A percentile compares a stretch with the other conserved stretches of the same genome.
Conservation (phyloP, 2,329 filamentous ascomycete genomes). For the Colletotrichum lindemuthianum region DNA sequence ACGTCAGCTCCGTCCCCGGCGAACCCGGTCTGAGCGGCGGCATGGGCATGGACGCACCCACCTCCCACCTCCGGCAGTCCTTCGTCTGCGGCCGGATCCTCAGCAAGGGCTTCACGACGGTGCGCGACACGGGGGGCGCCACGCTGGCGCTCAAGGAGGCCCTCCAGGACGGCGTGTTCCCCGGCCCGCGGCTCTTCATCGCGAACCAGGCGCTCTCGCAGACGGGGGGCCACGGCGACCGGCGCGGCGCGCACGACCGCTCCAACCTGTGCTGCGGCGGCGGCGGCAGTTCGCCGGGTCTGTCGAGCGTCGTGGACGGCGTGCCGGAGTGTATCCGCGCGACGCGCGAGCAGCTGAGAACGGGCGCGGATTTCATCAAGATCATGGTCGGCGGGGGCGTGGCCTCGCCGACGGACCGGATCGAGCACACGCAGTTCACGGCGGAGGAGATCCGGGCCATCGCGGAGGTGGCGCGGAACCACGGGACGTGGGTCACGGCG, state of each 20-base stretch:
- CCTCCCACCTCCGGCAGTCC: constrained; percentile 56
- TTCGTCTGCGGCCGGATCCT: constrained; percentile 62
- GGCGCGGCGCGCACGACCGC: constrained; percentile 53
- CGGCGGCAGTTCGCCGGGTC: constrained; percentile 49
- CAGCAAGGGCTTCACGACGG: constrained; percentile 65
- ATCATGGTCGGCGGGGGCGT: constrained; percentile 70
- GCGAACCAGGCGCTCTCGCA: constrained; percentile 64
- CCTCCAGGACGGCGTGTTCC: constrained; percentile 63
- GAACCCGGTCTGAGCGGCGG: constrained; percentile 40
- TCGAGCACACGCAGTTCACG: constrained; percentile 66
- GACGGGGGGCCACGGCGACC: constrained; percentile 67
- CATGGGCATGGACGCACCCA: constrained; percentile 44
- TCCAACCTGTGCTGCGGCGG: constrained; percentile 56
- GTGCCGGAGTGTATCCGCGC: constrained; percentile 63
- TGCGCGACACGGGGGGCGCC: constrained; percentile 68
- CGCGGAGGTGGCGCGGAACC: constrained; percentile 57
- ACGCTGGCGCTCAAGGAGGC: constrained; percentile 64
- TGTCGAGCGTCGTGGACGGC: constrained; percentile 62
- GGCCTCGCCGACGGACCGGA: constrained; percentile 62
- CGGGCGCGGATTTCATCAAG: constrained; percentile 70
- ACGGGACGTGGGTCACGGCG: constrained; percentile 64
- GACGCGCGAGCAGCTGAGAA: constrained; percentile 63
- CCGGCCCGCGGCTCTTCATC: constrained; percentile 66
- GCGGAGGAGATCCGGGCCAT: constrained; percentile 66
- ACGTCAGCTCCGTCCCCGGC: constrained; percentile 45